A percentile compares a stretch with the other conserved stretches of the same genome.
These are phyloP conservation scores for Patellaria atrata DNA, from an alignment of 495 filamentous ascomycete genomes.

Conservation along the genomic window DNA sequence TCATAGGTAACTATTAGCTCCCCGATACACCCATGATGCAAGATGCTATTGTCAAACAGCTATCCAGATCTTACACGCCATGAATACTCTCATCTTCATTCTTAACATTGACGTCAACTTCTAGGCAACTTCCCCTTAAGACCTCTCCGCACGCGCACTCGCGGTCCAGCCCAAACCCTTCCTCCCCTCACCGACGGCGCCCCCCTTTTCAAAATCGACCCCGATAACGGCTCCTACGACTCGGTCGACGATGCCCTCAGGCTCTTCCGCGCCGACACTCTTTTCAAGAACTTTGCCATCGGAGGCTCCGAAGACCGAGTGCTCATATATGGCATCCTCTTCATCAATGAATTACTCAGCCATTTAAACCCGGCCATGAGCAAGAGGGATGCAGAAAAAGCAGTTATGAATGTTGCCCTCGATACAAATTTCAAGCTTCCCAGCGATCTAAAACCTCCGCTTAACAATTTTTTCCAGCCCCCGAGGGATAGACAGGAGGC, in stretches of 20 bases:
- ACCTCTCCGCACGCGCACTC: slow-evolving; percentile 80
- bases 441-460: slow-evolving; percentile 82
- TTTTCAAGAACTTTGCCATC: slow-evolving; percentile 99
- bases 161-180: slow-evolving; percentile 80
- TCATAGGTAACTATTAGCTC: slow-evolving; percentile 38
- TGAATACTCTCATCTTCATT: no score
- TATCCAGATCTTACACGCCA: no score
- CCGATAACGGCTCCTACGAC: slow-evolving; percentile 81
- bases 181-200: slow-evolving; percentile 53
- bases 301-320: slow-evolving; percentile 89
- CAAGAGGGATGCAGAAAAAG: slow-evolving; percentile 33
- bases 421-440: slow-evolving; percentile 85
- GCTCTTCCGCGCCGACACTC: slow-evolving; percentile 92
- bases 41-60: no score
- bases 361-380: slow-evolving; percentile 66
- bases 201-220: slow-evolving; percentile 59
- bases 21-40: slow-evolving; percentile 27
- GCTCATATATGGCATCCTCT: slow-evolving; percentile 92
- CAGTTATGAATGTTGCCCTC: slow-evolving; percentile 55
- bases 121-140: slow-evolving; percentile 86
- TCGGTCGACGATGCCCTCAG: slow-evolving; percentile 83
- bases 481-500: slow-evolving; percentile 77
- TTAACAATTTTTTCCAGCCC: slow-evolving; percentile 76
- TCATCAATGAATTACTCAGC: slow-evolving; percentile 71
- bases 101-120: no score